Conservation (phyloP, 2,329 filamentous ascomycete genomes). For the Botrytis medusae region DNA sequence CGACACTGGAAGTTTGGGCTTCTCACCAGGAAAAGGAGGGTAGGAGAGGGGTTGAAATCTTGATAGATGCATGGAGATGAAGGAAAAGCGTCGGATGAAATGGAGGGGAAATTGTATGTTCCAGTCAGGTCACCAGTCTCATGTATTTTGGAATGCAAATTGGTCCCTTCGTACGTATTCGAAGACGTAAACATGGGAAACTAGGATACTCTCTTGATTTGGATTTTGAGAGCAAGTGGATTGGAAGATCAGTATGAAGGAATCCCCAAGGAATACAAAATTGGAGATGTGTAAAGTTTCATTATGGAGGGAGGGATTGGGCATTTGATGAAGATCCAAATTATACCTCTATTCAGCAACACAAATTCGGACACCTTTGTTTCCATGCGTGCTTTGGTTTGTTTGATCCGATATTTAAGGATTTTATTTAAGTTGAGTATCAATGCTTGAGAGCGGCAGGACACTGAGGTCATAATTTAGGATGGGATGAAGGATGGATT, state of each 20-base stretch:
- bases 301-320: constrained; percentile 3
- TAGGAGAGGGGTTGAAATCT: background rate
- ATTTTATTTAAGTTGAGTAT: constrained; percentile 15
- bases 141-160: constrained; percentile 3
- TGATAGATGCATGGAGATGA: background rate
- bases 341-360: background rate
- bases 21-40: background rate
- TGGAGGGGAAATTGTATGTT: constrained; percentile 11
- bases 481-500: constrained; percentile 15
- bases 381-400: background rate
- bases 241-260: background rate
- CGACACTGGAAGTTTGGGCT: constrained; percentile 11
- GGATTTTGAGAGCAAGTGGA: background rate
- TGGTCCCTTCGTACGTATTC: background rate
- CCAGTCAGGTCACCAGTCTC: constrained; percentile 7
- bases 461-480: background rate
- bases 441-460: constrained; percentile 2
- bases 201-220: background rate
- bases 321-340: constrained; percentile 18
- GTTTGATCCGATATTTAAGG: constrained; percentile 21
- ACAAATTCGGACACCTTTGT: background rate
- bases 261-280: background rate
- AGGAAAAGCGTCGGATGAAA: background rate
- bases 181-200: background rate
- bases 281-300: constrained; percentile 12